Conservation (phyloP, 2,329 filamentous ascomycete genomes). For the Acrocalymma vagum region DNA sequence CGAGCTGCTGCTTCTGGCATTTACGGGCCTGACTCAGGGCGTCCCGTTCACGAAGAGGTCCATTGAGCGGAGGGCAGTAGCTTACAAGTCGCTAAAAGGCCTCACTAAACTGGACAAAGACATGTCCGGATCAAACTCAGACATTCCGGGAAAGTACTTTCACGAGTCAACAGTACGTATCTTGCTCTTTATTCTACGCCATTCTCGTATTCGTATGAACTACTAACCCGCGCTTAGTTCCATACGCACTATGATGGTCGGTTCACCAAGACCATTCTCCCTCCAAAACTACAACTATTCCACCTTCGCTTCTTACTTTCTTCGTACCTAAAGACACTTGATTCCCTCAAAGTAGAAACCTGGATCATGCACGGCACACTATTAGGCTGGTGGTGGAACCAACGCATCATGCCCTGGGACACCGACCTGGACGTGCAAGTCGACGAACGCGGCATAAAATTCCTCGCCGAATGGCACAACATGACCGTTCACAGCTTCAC, state of each 20-base stretch:
- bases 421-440: constrained; percentile 68
- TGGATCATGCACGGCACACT: constrained; percentile 72
- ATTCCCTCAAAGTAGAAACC: constrained; percentile 64
- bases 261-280: constrained; percentile 58
- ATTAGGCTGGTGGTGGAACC: constrained; percentile 71
- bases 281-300: constrained; percentile 55
- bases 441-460: constrained; percentile 62
- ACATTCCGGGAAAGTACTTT: constrained; percentile 40
- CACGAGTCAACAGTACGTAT: constrained; percentile 40
- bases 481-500: constrained; percentile 63
- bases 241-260: constrained; percentile 66
- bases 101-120: constrained; percentile 28
- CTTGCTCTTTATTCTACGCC: background rate
- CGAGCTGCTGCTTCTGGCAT: no score
- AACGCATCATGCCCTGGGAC: constrained; percentile 69
- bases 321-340: constrained; percentile 66
- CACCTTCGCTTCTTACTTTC: constrained; percentile 62
- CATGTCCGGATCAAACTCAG: constrained; percentile 24
- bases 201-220: background rate
- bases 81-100: no score
- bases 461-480: constrained; percentile 67
- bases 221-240: constrained; percentile 48
- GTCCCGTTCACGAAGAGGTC: no score
- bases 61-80: no score
- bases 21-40: no score